These are phyloP conservation scores for Emmonsiellopsis sp. DNA, from an alignment of 2,329 filamentous ascomycete species.

Conservation along the genomic window DNA sequence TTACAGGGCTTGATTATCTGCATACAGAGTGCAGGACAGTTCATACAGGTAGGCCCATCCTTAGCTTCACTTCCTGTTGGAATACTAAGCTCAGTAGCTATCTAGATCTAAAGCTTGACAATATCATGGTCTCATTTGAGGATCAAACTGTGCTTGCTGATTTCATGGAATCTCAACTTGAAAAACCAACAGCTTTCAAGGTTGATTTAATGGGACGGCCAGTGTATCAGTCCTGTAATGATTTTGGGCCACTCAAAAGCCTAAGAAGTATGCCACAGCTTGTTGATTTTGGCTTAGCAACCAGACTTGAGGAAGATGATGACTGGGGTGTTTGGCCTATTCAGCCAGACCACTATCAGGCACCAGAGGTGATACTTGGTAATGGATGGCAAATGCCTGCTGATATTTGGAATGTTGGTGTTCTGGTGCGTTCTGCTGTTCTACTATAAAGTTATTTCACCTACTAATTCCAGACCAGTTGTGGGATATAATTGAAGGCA, in stretches of 20 bases:
- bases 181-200: slow-evolving; percentile 26
- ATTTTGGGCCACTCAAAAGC: slow-evolving; percentile 23
- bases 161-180: slow-evolving; percentile 24
- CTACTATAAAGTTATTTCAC: slow-evolving; percentile 11
- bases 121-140: slow-evolving; percentile 32
- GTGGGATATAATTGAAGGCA: slow-evolving; percentile 31
- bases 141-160: slow-evolving; percentile 23
- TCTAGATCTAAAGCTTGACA: slow-evolving; percentile 37
- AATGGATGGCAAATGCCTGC: slow-evolving; percentile 6
- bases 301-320: slow-evolving; percentile 31
- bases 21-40: slow-evolving; percentile 33
- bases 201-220: slow-evolving; percentile 22
- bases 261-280: slow-evolving; percentile 8
- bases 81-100: slow-evolving; percentile 3
- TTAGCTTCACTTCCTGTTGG: slow-evolving; percentile 7
- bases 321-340: slow-evolving; percentile 28
- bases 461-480: slow-evolving; percentile 18
- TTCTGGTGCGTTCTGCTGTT: slow-evolving; percentile 11
- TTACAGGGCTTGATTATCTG: slow-evolving; percentile 36
- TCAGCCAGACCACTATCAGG: slow-evolving; percentile 9
- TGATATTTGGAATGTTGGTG: slow-evolving; percentile 10
- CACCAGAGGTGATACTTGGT: slow-evolving; percentile 8
- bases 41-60: slow-evolving; percentile 29
- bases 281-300: slow-evolving; percentile 30
- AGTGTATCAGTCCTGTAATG: slow-evolving; percentile 26